These are phyloP conservation scores for Babesia gibsoni DNA, from an alignment of 169 alveolate species.

Conservation along the genomic window DNA sequence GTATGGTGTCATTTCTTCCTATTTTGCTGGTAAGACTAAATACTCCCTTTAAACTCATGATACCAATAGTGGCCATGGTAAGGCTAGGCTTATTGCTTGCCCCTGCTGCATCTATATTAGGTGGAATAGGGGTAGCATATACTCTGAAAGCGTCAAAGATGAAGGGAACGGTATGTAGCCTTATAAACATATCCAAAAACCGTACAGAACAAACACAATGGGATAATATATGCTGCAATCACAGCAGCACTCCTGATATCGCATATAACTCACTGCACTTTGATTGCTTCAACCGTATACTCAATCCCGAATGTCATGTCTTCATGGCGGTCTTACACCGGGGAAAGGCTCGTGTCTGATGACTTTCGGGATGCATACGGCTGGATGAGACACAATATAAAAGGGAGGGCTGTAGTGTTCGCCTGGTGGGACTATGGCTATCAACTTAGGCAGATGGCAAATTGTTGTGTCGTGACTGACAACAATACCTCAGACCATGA, in stretches of 20 bases:
- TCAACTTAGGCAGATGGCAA: conserved; percentile 93
- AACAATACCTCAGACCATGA: conserved; percentile 97
- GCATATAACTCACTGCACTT: conserved; percentile 53
- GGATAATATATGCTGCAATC: not conserved
- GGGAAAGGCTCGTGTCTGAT: conserved; percentile 90
- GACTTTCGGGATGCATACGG: conserved; percentile 98
- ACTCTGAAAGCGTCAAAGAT: conserved; percentile 67
- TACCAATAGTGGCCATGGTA: conserved; percentile 90
- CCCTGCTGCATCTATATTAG: conserved; percentile 85
- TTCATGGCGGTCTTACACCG: conserved; percentile 69
- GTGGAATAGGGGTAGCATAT: conserved; percentile 91
- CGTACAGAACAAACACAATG: not conserved
- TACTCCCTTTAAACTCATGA: not conserved
- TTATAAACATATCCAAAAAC: not conserved
- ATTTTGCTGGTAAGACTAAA: conserved; percentile 24
- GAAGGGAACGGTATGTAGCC: not conserved
- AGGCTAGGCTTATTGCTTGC: conserved; percentile 91
- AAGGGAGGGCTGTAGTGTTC: conserved; percentile 88
- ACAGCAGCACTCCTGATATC: conserved; percentile 16
- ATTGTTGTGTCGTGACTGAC: conserved; percentile 95
- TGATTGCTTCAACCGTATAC: conserved; percentile 66
- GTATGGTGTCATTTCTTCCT: conserved; percentile 36
- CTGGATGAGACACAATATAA: conserved; percentile 96
- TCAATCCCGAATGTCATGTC: conserved; percentile 63
- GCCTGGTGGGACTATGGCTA: conserved; percentile 99